These are phyloP conservation scores for Buddleja alternifolia DNA, from an alignment of 257 asterid genomes.

Conservation along the genomic window DNA sequence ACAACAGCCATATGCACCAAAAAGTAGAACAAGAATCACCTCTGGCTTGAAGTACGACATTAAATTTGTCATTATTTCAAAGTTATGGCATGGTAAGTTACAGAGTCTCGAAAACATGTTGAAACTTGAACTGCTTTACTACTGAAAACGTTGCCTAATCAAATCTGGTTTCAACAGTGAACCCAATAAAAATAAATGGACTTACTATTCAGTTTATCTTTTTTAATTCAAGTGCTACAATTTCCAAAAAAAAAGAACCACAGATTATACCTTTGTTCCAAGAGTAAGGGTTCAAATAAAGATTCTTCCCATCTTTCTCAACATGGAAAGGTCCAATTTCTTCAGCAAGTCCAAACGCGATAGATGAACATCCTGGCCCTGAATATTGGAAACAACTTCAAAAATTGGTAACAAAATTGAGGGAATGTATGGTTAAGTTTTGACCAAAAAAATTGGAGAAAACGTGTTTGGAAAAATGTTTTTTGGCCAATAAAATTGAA, in stretches of 20 bases:
- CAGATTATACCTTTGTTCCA: conserved; percentile 80
- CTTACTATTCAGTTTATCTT: too few relatives aligned
- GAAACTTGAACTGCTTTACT: too few relatives aligned
- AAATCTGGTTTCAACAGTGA: conserved; percentile 3
- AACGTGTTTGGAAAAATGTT: too few relatives aligned
- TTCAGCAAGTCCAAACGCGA: conserved; percentile 93
- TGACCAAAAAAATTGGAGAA: too few relatives aligned
- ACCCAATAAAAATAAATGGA: background rate
- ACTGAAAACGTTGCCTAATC: background rate
- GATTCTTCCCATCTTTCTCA: conserved; percentile 87
- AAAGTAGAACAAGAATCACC: background rate
- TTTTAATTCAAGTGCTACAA: background rate
- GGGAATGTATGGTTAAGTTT: too few relatives aligned
- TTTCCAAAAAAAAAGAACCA: conserved; percentile 3
- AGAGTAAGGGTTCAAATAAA: conserved; percentile 82
- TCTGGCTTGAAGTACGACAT: too few relatives aligned
- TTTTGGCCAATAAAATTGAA: too few relatives aligned
- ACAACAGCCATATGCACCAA: background rate
- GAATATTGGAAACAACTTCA: conserved; percentile 31
- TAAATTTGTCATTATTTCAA: too few relatives aligned
- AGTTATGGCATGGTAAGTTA: too few relatives aligned
- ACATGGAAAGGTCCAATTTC: conserved; percentile 95
- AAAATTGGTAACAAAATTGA: background rate
- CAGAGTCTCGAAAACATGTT: too few relatives aligned
- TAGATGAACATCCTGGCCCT: conserved; percentile 99